Base-by-base conservation (phyloP, 2,329 filamentous ascomycete genomes). In the Chaetomiaceae sp. region DNA sequence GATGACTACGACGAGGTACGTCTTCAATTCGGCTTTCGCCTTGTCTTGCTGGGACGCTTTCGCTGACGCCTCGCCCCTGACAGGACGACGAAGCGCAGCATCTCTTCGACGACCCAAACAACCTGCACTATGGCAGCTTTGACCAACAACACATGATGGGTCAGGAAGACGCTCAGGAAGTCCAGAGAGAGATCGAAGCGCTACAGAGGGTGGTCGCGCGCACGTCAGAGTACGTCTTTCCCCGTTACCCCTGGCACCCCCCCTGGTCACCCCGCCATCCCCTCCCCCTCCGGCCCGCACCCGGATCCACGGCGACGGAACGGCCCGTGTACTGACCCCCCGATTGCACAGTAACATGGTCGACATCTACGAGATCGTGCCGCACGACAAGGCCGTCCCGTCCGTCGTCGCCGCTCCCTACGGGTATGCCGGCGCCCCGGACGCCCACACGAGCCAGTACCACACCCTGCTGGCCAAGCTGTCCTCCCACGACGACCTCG, bases 321-420 rank as follows among this genome's bases (percentile, higher is more conserved):
- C 9, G 18, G 19, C 50, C 46, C 53, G 51, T 48, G 54, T n/a
- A 51, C 62, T 61, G 35, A 62, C 57, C 32, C n/a, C n/a, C n/a
- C 22, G 26, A 43, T 43, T 5, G 38, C 51, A 40, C 58, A 84
- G 80, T 58, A 81, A 83, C 57, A 77, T 84, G 66, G 79, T 84
- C 50, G 80, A 84, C 59, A 78, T 84, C 38, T 83, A 83, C 64
- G 79, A 83, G 52, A 80, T 82, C 58, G 73, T 75, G 29, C 76
- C 78, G 18, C 72, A 75, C 48, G 72, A 72, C 48, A 62, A 66
- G 27, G 57, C 60, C 41, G 61, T 51, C 57, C 68, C 55, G 57
- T 65, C 52, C 49, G 60, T 49, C 49, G 60, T 49, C 50, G 62
- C 56, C 55, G 46, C 42, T 35, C 49, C 50, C 1, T 55, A 58